Evolutionary conservation across 75 land plant species (phyloP), one percentile per base, ranked within the genome.

Genomic region (Adiantum capillusveneris): DNA sequence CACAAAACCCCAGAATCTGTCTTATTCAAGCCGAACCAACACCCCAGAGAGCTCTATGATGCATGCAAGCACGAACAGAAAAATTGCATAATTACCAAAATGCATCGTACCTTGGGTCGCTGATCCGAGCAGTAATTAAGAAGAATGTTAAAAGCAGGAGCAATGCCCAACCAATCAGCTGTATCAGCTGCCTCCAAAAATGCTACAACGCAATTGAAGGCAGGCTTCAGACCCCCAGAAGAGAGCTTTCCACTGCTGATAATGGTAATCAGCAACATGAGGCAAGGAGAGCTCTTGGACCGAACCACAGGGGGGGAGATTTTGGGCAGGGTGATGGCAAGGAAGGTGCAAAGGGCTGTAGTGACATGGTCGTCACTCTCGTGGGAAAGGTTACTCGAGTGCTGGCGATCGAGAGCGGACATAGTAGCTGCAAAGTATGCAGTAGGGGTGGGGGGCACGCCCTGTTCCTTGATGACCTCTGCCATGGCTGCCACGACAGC

Each of bases 391-490:
- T 44, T 21, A 0, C 63, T 59, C 18, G 51, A 31, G 18, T 55
- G 34, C 44, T 85, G 80, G 20, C 80, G 77, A n/a, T 67, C 78
- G 16, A 89, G 71, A 29, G 96, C 69, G 2, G 85, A 55, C 66
- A 67, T 67, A 1, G 84, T 67, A 58, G 90, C 87, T 43, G 79
- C 85, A 51, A 94, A 94, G 72, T 84, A 94, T 26, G 98, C 75
- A 29, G 79, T 70, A 6, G 98, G 84, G 24, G 85, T 46, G n/a
- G 65, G 69, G 19, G 85, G 77, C 39, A 84, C 45, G 44, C 64
- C 56, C 48, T 94, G 96, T 34, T 86, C 96, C 50, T 66, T 70
- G 57, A 94, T 79, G 30, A 75, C 80, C 61, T 86, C 88, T 7
- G 84, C 43, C 70, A 94, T 86, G 69, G 85, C 84, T 54, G 77